Conservation (phyloP, 1,139 yeast genomes). For the Saccharomyces pastorianus region DNA sequence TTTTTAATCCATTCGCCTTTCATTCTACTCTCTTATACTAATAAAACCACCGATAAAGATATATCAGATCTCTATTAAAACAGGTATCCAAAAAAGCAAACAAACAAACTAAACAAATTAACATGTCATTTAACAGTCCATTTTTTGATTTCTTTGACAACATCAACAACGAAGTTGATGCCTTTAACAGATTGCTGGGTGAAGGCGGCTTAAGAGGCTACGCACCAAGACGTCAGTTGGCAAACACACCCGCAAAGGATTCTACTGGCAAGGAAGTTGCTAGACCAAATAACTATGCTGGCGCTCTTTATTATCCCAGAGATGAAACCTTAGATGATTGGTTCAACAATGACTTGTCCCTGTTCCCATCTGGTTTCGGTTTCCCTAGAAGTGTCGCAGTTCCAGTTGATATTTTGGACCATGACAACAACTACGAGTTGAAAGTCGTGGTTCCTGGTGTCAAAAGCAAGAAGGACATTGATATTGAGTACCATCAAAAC, state of each 20-base stretch:
- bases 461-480: slow-evolving; percentile 32
- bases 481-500: slow-evolving; percentile 36
- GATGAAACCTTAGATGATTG: slow-evolving; percentile 20
- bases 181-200: slow-evolving; percentile 31
- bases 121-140: slow-evolving; percentile 36
- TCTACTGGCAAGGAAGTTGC: slow-evolving; percentile 9
- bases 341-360: slow-evolving; percentile 23
- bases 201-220: slow-evolving; percentile 15
- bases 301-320: not conserved
- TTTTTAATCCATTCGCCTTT: not conserved
- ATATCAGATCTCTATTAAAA: not conserved
- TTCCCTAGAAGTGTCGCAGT: slow-evolving; percentile 24
- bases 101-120: slow-evolving; percentile 7
- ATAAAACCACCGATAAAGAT: not conserved
- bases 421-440: slow-evolving; percentile 34
- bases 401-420: slow-evolving; percentile 38
- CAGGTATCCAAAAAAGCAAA: not conserved
- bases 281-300: slow-evolving; percentile 5
- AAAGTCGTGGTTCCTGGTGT: slow-evolving; percentile 39
- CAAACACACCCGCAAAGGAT: not conserved
- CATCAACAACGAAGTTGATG: slow-evolving; percentile 36
- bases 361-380: slow-evolving; percentile 16
- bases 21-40: not conserved
- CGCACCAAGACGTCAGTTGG: slow-evolving; percentile 10
- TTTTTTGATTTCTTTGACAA: slow-evolving; percentile 37